Evolutionary conservation across 2,329 filamentous ascomycete species (phyloP), one percentile per base, ranked within the genome.

Genomic region (Penicillium hesseltinei): DNA sequence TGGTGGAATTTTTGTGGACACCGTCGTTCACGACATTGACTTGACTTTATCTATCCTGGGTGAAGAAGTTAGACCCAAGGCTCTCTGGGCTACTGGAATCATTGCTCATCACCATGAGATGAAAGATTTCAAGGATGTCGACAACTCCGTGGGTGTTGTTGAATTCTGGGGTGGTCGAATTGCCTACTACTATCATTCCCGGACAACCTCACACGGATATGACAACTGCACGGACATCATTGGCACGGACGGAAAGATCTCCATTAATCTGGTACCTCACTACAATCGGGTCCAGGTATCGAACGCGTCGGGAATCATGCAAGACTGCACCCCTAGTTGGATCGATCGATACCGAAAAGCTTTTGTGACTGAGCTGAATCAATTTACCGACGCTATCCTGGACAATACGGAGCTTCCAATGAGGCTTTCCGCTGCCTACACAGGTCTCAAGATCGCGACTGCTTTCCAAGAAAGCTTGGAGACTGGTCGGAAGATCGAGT

Each of bases 1-100:
- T 3, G 86, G 86, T 31, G 85, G 85, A 45, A 86, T 88, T 66
- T 88, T 88, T 62, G 85, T 88, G 51, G 86, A 88, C 73, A 86
- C 83, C 73, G 83, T 81, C 55, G 83, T 88, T 64, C 86, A 88
- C 74, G 86, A 88, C 63, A 88, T 88, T 61, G 84, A 86, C 61
- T 77, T 87, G 2, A 78, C 82, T 0, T 72, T 86, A 4, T 86
- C 83, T 83, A 86, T 81, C 74, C 83, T 85, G 62, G 81, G 81
- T 17, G 73, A 80, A 49, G 78, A 82, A 51, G 75, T 72, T 21
- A 66, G 74, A 5, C 77, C 84, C 58, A 85, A 85, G 71, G 79
- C 74, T 45, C 80, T 83, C 10, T 73, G 76, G 4, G 81, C 82
- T 0, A 70, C 80, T 4, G 84, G 83, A 17, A 81, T 84, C 60